A percentile compares a stretch with the other conserved stretches of the same genome.
phyloP scores from a whole-genome alignment of 495 filamentous ascomycete genomes.

The Penicillium psychrofluorescens region DNA sequence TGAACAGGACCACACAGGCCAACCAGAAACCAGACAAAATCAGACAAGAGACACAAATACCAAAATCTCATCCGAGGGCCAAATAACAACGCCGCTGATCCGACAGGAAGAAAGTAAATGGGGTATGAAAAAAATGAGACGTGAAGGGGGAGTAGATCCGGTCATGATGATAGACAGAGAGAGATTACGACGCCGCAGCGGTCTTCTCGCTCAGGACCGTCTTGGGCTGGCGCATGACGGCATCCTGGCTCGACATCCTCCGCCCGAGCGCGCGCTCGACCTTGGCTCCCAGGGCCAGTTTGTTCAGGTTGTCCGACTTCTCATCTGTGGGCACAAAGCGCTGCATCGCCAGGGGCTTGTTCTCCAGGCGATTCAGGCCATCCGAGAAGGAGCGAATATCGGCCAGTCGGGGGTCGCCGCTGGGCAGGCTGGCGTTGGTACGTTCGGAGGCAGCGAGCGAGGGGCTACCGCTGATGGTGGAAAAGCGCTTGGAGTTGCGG shows the following conservation, averaged over 20 bases:
- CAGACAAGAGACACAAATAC: not conserved
- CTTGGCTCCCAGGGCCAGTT: constrained; percentile 88
- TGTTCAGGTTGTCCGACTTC: constrained; percentile 80
- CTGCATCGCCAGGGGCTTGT: constrained; percentile 77
- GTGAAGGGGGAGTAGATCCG: not conserved
- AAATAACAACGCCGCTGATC: not conserved
- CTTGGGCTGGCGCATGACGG: constrained; percentile 62
- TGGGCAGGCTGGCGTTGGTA: constrained; percentile 55
- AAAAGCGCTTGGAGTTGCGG: constrained; percentile 70
- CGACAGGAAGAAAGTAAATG: not conserved
- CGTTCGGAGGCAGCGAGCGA: constrained; percentile 59
- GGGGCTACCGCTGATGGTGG: constrained; percentile 69
- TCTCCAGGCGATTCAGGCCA: constrained; percentile 82
- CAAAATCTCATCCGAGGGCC: too few species aligned
- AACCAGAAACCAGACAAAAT: too few species aligned
- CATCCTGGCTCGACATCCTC: constrained; percentile 88
- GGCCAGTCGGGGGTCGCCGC: constrained; percentile 47
- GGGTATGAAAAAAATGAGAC: not conserved
- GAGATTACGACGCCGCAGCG: constrained; percentile 15
- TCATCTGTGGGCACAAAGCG: constrained; percentile 75
- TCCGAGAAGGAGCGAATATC: constrained; percentile 79
- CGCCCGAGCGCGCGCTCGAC: constrained; percentile 85
- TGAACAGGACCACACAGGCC: too few species aligned
- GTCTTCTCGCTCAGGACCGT: constrained; percentile 39
- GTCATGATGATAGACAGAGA: not conserved